phyloP scores from a whole-genome alignment of 805 yeast species.

The Candida multigemmis region DNA sequence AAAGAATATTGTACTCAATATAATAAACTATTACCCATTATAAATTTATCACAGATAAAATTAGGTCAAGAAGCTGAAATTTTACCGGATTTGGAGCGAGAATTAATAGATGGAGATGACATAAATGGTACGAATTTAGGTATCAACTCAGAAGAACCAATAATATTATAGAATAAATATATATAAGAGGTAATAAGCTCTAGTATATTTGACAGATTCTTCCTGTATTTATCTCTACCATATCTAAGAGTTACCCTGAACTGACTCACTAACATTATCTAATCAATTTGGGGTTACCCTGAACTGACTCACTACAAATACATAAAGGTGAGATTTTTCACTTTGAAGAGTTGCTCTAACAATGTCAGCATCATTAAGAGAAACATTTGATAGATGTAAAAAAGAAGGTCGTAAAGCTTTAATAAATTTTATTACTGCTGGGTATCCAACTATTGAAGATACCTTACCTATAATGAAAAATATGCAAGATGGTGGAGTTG shows the following conservation, averaged over 20 bases:
- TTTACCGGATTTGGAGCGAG: constrained; percentile 10
- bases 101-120: background rate
- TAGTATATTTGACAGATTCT: background rate
- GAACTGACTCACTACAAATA: constrained; percentile 20
- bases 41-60: constrained; percentile 41
- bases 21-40: constrained; percentile 38
- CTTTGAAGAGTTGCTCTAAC: no score
- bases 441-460: constrained; percentile 80
- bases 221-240: background rate
- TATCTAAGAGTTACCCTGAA: constrained; percentile 16
- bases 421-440: constrained; percentile 90
- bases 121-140: constrained; percentile 1
- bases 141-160: constrained; percentile 5
- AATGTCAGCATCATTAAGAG: constrained; percentile 49
- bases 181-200: background rate
- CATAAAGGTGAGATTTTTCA: no score
- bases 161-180: constrained; percentile 3
- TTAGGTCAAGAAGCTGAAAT: constrained; percentile 43
- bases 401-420: constrained; percentile 73
- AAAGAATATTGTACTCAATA: constrained; percentile 35
- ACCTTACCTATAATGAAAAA: constrained; percentile 82
- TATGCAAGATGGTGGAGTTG: constrained; percentile 93
- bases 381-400: constrained; percentile 53
- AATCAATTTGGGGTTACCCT: constrained; percentile 24
- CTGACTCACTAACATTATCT: constrained; percentile 22